Conservation (phyloP, 495 filamentous ascomycete species). For the Massariosphaeria phaeospora region DNA sequence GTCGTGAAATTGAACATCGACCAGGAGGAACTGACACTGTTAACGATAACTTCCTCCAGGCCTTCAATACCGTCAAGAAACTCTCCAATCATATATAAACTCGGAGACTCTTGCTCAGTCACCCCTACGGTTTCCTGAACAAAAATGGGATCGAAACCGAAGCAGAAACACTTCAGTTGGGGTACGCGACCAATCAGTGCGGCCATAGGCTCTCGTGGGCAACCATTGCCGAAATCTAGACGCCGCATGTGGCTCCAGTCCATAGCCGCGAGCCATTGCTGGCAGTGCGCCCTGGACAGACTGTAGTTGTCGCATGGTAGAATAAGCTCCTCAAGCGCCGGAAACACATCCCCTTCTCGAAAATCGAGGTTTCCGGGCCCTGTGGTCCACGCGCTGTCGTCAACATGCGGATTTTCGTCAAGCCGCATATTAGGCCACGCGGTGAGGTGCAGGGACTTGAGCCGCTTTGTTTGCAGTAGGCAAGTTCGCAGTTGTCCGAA, state of each 20-base stretch:
- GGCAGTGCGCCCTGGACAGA: neutral
- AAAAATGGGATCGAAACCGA: neutral
- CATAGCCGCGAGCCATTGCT: neutral
- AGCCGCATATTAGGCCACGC: neutral
- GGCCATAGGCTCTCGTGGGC: neutral
- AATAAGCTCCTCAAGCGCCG: neutral
- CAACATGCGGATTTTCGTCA: neutral
- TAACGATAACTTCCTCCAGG: neutral
- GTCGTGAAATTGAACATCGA: neutral
- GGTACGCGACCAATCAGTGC: neutral
- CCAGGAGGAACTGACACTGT: neutral
- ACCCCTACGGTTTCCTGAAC: neutral
- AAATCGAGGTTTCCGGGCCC: neutral
- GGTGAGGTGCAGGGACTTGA: neutral
- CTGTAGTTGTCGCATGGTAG: neutral
- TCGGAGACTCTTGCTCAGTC: neutral
- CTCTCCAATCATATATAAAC: neutral
- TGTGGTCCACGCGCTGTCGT: too few relatives aligned
- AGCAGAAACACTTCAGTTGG: neutral
- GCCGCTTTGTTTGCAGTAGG: neutral
- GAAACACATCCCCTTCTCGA: neutral
- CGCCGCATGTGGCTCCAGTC: neutral
- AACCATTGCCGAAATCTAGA: neutral
- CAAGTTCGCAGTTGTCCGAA: neutral
- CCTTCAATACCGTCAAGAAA: neutral